Evolutionary conservation across 2,329 filamentous ascomycete species (phyloP), one percentile per base, ranked within the genome.

Genomic region (Ophiocordyceps camponoti-leonardi): DNA sequence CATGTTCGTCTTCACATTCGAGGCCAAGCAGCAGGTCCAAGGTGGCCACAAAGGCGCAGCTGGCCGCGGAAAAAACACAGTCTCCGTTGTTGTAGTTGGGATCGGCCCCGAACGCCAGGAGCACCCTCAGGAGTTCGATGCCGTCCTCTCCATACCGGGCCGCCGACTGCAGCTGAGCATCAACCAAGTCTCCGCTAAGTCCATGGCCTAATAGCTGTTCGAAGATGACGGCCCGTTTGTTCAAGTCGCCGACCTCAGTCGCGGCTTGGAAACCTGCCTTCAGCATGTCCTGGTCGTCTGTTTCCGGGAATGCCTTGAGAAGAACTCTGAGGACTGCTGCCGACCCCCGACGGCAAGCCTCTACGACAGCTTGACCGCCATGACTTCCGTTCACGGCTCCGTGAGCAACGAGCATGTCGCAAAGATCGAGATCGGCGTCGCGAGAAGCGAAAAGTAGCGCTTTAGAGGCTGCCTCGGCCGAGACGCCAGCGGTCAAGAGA

Each of bases 81-180:
- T 77, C 72, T 1, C 74, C 74, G 11, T 67, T 63, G 19, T 69
- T 69, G 53, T 70, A 70, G 51, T 79, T 71, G 0, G 72, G 67
- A 45, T 71, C 70, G 3, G 75, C 76, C 0, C 75, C 74, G 30
- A 69, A 64, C 1, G 56, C 56, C 4, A 79, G 58, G 18, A 81
- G 53, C 11, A 77, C 65, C 26, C 58, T 60, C 30, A 79, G 63
- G 14, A 77, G 57, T 6, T 63, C 61, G 26, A 66, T 62, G 1
- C 68, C 72, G 2, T 64, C 63, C 26, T 70, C 65, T 0, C 72
- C 71, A 45, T 67, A 75, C 39, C 70, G 63, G 0, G 67, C 68
- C 0, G 74, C 70, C 0, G 68, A 72, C 2, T 73, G 60, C 1
- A 79, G 65, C 52, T 77, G 68, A 4, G 66, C 62, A 44, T 76